Evolutionary conservation across 345 rosid genomes (phyloP), one percentile per base, ranked within the genome.

Genomic region (Aquilaria sinensis): DNA sequence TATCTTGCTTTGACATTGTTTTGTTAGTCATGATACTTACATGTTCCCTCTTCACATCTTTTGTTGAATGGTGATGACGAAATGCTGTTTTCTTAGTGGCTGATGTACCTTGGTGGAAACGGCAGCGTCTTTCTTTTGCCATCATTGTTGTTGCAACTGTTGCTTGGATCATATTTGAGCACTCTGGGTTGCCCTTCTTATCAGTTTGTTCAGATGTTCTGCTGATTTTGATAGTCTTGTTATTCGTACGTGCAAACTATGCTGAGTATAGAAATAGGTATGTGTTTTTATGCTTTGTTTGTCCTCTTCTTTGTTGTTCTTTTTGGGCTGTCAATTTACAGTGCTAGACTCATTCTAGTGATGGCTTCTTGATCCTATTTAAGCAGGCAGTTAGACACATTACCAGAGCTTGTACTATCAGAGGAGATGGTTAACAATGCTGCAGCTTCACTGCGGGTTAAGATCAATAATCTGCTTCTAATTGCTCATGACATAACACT

Each of bases 401-500:
- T 90, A 53, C 89, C 94, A 11, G 97, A 87, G 80, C 82, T 90
- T 61, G 88, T 74, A 65, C 56, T 90, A 48, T 90, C 96, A 16
- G 96, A 90, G 77, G 96, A 90, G 64, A 87, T 90, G 92, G 94
- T 90, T 70, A 77, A 80, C 55, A 82, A 75, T 69, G 88, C 84
- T 0, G 94, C 97, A 10, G 92, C 89, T 53, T 81, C 97, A 11
- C 85, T 85, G 61, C 94, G 97, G 70, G 79, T 81, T 58, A 90
- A 85, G 76, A 73, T 87, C 69, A 87, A 90, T 53, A 78, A 77
- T 53, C 51, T 87, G 51, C 93, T 90, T 74, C 92, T 90, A 52
- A 81, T 87, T 86, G 97, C 95, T 80, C 97, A 85, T 65, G 90
- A 87, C 69, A 85, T 82, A 14, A 90, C 95, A 37, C 80, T 87